These are phyloP conservation scores for Alternaria alternata DNA, from an alignment of 2,329 filamentous ascomycete genomes.

Conservation along the genomic window DNA sequence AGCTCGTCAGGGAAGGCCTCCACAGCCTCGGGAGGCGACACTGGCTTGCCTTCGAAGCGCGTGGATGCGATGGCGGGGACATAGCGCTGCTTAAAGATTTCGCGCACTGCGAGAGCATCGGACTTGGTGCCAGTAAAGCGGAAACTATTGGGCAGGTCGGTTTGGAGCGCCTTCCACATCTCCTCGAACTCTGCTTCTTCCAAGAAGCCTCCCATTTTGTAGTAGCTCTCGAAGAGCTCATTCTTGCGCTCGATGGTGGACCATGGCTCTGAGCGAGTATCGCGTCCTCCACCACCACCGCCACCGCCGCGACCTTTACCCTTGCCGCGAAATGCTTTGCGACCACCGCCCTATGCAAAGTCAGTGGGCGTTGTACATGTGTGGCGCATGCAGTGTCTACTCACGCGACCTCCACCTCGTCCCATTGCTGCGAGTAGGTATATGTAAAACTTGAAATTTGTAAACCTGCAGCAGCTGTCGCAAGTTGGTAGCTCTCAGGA, in stretches of 20 bases:
- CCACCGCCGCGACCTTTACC: slow-evolving; percentile 40
- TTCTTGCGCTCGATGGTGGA: slow-evolving; percentile 77
- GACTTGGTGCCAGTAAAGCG: slow-evolving; percentile 95
- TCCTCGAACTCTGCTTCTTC: slow-evolving; percentile 77
- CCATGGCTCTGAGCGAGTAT: slow-evolving; percentile 50
- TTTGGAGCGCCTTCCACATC: slow-evolving; percentile 85
- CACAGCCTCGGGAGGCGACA: slow-evolving; percentile 82
- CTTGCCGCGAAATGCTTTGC: slow-evolving; percentile 42
- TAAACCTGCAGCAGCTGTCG: slow-evolving; percentile 27
- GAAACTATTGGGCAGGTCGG: slow-evolving; percentile 95
- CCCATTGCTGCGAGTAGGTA: slow-evolving; percentile 34
- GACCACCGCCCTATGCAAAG: slow-evolving; percentile 36
- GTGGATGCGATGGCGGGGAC: slow-evolving; percentile 90
- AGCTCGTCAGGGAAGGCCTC: slow-evolving; percentile 94
- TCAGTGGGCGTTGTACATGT: slow-evolving; percentile 19
- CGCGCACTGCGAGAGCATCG: slow-evolving; percentile 91
- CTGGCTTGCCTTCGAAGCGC: slow-evolving; percentile 79
- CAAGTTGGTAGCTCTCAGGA: slow-evolving; percentile 32
- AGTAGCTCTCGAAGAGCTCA: slow-evolving; percentile 84
- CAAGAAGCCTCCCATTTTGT: slow-evolving; percentile 74
- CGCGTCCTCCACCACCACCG: slow-evolving; percentile 39
- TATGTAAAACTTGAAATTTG: slow-evolving; percentile 10
- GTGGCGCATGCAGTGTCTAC: slow-evolving; percentile 14
- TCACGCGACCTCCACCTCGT: slow-evolving; percentile 39
- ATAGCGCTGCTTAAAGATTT: slow-evolving; percentile 85